A percentile compares a stretch with the other conserved stretches of the same genome.
Evolutionary conservation across 805 yeast genomes (phyloP).

Genomic region (Suhomyces emberorum): DNA sequence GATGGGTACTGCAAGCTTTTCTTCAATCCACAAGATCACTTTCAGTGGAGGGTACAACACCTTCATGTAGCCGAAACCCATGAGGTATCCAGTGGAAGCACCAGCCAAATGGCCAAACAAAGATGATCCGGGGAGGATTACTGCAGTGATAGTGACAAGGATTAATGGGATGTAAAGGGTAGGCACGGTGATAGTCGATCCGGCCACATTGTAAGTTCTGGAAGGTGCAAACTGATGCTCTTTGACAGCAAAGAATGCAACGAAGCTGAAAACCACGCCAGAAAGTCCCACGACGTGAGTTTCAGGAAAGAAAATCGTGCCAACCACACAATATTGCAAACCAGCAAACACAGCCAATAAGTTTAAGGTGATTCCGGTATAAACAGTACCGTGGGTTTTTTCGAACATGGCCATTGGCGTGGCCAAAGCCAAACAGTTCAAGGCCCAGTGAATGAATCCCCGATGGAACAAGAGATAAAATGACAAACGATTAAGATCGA

Average conservation of each 20-base stretch:
- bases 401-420: slow-evolving; percentile 68
- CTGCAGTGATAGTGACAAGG: slow-evolving; percentile 42
- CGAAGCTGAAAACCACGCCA: slow-evolving; percentile 69
- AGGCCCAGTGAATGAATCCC: slow-evolving; percentile 55
- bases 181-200: slow-evolving; percentile 48
- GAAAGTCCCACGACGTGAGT: slow-evolving; percentile 64
- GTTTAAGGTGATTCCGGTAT: slow-evolving; percentile 79
- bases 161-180: slow-evolving; percentile 58
- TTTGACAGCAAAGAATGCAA: slow-evolving; percentile 56
- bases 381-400: slow-evolving; percentile 72
- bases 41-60: slow-evolving; percentile 65
- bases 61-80: slow-evolving; percentile 55
- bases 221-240: slow-evolving; percentile 40
- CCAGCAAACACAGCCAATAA: slow-evolving; percentile 68
- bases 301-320: slow-evolving; percentile 48
- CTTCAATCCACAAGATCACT: slow-evolving; percentile 63
- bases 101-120: slow-evolving; percentile 75
- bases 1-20: slow-evolving; percentile 48
- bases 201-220: slow-evolving; percentile 25
- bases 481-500: slow-evolving; percentile 52
- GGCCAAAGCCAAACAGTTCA: slow-evolving; percentile 56
- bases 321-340: slow-evolving; percentile 54
- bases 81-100: slow-evolving; percentile 59
- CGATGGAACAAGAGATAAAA: slow-evolving; percentile 71
- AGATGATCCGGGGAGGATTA: slow-evolving; percentile 63